phyloP scores from a whole-genome alignment of 73 alveolate species.

The Urostyla sp. region DNA sequence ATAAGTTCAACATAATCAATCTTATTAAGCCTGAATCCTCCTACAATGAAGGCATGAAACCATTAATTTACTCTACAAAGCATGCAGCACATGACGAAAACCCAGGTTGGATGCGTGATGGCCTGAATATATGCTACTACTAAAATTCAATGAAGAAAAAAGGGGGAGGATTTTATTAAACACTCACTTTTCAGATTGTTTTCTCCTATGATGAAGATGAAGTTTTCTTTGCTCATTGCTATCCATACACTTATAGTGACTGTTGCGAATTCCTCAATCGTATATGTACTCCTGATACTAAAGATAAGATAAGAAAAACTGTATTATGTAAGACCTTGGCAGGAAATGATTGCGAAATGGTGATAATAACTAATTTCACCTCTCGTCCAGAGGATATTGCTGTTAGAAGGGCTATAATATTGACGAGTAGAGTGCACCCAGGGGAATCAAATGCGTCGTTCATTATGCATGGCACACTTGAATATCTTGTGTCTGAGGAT shows the following conservation, averaged over 20 bases:
- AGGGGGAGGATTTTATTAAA: slow-evolving; percentile 70
- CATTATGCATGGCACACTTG: slow-evolving; percentile 81
- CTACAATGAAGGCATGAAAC: slow-evolving; percentile 87
- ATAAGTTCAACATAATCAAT: slow-evolving; percentile 95
- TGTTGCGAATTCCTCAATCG: slow-evolving; percentile 14
- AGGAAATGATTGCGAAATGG: slow-evolving; percentile 67
- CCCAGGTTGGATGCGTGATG: slow-evolving; percentile 75
- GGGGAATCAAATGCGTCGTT: slow-evolving; percentile 87
- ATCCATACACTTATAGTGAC: slow-evolving; percentile 93
- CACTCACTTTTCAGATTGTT: slow-evolving; percentile 70
- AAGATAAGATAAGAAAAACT: slow-evolving; percentile 67
- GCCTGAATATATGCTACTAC: slow-evolving; percentile 72
- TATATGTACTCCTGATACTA: slow-evolving; percentile 14
- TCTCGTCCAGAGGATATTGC: slow-evolving; percentile 78
- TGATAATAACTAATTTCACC: slow-evolving; percentile 57
- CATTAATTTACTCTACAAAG: slow-evolving; percentile 74
- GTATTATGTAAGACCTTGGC: slow-evolving; percentile 63
- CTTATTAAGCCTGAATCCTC: slow-evolving; percentile 78
- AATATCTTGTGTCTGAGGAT: slow-evolving; percentile 76
- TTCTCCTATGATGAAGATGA: slow-evolving; percentile 81
- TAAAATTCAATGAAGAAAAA: slow-evolving; percentile 64
- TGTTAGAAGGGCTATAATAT: slow-evolving; percentile 72
- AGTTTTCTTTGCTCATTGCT: slow-evolving; percentile 87
- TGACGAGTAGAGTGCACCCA: slow-evolving; percentile 88
- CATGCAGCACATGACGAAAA: not conserved